Base-by-base conservation (phyloP, 1,284 basidiomycete species). In the Ustilago sp. region DNA sequence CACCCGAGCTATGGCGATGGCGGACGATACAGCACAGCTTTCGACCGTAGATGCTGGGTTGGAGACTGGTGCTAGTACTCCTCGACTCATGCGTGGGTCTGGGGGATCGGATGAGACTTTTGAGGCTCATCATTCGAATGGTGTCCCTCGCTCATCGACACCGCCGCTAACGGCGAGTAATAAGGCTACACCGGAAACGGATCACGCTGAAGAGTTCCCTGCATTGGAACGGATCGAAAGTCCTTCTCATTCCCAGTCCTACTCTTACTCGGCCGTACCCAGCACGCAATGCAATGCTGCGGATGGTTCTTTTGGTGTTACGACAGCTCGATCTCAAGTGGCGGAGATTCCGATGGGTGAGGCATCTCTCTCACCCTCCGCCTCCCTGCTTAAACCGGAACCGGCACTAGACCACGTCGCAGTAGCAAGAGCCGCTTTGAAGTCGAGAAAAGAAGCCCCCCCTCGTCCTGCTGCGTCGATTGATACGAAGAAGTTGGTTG, bases 401-500 rank as follows among this genome's bases (percentile, higher is more conserved):
- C 36, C 63, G 4, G 15, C 56, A 0, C 28, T 75, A 5, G 74
- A 76, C 13, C 59, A 68, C 2, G 74, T 71, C 31, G 68, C 68
- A 8, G 74, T 68, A 9, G 74, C 68, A 5, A 52, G 74, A 4
- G 61, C 62, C 4, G 74, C 74, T 19, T 55, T 76, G 5, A 65
- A 67, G 19, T 59, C 74, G n/a, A 61, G 68, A 9, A 51, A 55
- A 9, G 61, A 67, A 23, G 19, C 35, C 5, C 53, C 59, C 0
- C 36, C 54, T 4, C 57, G 71, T 3, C 48, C 64, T 13, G 43
- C 54, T 11, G 36, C 63, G 1, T 57, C 65, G 59, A 77, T 77
- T 41, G 74, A 77, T 15, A 60, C 74, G 17, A 77, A 72, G 59
- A 72, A 68, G 60, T 57, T 77, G 9, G 74, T 77, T 63, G 74